Base-by-base conservation (phyloP, 2,329 filamentous ascomycete genomes). In the Aspergillus clavatus region DNA sequence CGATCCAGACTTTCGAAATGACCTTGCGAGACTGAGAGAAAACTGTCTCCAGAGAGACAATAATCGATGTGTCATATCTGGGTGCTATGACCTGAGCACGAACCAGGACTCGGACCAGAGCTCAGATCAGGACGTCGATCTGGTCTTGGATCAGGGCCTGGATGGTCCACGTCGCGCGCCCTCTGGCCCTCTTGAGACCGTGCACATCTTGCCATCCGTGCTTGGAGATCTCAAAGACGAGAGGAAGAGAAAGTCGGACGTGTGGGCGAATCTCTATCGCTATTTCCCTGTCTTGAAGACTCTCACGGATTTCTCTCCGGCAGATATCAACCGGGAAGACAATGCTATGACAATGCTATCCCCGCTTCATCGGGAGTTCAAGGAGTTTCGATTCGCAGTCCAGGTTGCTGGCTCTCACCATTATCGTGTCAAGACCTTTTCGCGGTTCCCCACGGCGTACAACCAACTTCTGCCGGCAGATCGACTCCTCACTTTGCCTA, bases 11-110 rank as follows among this genome's bases (percentile, higher is more conserved):
- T 47, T 46, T 27, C 42, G 24, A 4, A 46, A 43, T 29, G 46
- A 52, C 18, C 38, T 35, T 6, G n/a, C 33, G 19, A 16, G 24
- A 40, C 37, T 51, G 21, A 42, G 43, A 14, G 12, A 47, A 14
- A 39, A 48, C 21, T 52, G 54, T 38, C 48, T 57, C 40, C 26
- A 46, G 48, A 35, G 54, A 47, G 56, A 59, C 44, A 50, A 46
- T 8, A 24, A 52, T 35, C 47, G 37, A 42, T 57, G 56, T 48
- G 28, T 54, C 42, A 45, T 45, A 22, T 46, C 51, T 26, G 48
- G 50, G 19, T 2, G 18, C 5, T 52, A 46, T 23, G 46, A 43
- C 40, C n/a, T 39, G 31, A n/a, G 28, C 8, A 31, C 46, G 26
- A 19, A 41, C 23, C 39, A 47, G 8, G 23, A 24, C 4, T 4